These are phyloP conservation scores for Aspergillus eucalypticola DNA, from an alignment of 2,329 filamentous ascomycete species.

Conservation along the genomic window DNA sequence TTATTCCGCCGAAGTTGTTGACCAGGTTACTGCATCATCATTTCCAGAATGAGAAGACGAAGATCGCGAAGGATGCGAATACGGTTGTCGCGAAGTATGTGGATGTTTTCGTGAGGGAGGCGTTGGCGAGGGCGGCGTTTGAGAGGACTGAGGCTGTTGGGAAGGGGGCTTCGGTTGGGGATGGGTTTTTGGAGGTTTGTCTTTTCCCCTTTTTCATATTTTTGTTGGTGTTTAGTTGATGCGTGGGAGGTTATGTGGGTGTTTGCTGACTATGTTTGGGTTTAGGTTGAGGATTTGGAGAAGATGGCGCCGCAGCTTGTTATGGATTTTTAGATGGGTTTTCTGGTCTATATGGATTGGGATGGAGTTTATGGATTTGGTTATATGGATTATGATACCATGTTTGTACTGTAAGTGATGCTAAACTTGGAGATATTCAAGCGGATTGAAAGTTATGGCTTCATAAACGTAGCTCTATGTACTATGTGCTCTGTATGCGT, in stretches of 20 bases:
- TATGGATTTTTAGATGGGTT: constrained; percentile 68
- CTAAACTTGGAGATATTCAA: neutral
- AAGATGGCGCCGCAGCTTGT: constrained; percentile 81
- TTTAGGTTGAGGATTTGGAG: constrained; percentile 81
- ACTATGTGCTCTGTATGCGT: neutral
- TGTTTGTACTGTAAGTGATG: neutral
- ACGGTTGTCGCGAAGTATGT: constrained; percentile 78
- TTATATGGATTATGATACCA: constrained; percentile 27
- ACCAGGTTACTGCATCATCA: constrained; percentile 76
- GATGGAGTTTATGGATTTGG: neutral
- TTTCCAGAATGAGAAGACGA: constrained; percentile 69
- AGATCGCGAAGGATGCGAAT: constrained; percentile 76
- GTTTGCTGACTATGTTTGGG: constrained; percentile 7
- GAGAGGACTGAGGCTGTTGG: constrained; percentile 58
- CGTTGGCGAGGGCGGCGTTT: constrained; percentile 74
- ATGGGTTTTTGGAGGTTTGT: constrained; percentile 73
- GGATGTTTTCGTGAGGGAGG: constrained; percentile 87
- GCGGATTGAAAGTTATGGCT: neutral
- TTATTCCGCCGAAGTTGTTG: constrained; percentile 72
- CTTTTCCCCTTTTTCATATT: neutral
- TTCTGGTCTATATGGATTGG: neutral
- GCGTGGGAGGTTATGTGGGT: neutral
- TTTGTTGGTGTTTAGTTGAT: neutral
- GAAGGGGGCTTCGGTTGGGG: constrained; percentile 37
- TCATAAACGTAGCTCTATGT: neutral